These are phyloP conservation scores for Russula vinacea DNA, from an alignment of 768 basidiomycete species.

Conservation along the genomic window DNA sequence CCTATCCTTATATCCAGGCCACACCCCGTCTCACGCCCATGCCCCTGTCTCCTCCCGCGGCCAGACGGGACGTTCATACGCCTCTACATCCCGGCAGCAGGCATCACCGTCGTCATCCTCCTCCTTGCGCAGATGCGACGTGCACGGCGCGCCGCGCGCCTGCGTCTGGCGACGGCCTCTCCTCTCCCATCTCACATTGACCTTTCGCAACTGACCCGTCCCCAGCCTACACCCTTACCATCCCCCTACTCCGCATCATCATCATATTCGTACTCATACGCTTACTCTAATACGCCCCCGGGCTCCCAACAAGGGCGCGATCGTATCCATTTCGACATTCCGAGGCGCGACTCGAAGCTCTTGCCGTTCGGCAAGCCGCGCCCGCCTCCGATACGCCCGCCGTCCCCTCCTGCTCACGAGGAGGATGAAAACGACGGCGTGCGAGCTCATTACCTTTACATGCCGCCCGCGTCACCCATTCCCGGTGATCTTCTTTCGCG, in stretches of 20 bases:
- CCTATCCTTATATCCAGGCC: conserved; percentile 58
- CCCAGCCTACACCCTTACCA: neutral
- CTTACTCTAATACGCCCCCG: conserved; percentile 28
- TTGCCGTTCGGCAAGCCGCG: neutral
- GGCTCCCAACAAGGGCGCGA: conserved; percentile 10
- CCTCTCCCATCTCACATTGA: conserved; percentile 16
- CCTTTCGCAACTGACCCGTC: neutral
- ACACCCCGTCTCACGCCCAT: conserved; percentile 48
- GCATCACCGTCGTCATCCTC: conserved; percentile 51
- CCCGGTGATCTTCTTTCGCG: conserved; percentile 16
- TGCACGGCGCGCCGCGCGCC: conserved; percentile 19
- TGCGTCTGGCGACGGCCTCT: conserved; percentile 26
- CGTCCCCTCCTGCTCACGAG: conserved; percentile 17
- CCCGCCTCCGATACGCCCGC: neutral
- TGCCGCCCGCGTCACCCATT: conserved; percentile 19
- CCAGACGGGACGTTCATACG: conserved; percentile 56
- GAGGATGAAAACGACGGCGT: conserved; percentile 30
- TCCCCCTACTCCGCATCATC: conserved; percentile 31
- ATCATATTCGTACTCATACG: conserved; percentile 29
- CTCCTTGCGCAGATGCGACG: conserved; percentile 44
- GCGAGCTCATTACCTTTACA: conserved; percentile 27
- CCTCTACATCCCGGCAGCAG: conserved; percentile 61
- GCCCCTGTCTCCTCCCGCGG: conserved; percentile 77
- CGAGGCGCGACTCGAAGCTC: conserved; percentile 4
- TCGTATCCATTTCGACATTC: conserved; percentile 8